These are phyloP conservation scores for Taiozyma sp. DNA, from an alignment of 1,139 yeast genomes.

Conservation along the genomic window DNA sequence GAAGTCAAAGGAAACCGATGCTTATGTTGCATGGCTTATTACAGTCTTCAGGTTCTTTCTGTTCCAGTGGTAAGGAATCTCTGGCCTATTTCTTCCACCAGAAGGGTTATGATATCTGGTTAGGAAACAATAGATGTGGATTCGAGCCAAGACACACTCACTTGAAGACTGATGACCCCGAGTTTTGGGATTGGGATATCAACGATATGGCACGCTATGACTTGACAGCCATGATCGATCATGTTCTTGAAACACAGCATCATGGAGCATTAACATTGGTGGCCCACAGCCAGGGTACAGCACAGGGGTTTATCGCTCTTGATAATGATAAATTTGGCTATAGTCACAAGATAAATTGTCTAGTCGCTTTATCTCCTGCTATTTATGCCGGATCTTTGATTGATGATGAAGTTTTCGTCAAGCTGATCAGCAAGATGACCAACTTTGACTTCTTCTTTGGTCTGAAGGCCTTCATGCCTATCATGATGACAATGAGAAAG, in stretches of 20 bases:
- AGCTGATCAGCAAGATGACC: slow-evolving; percentile 29
- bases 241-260: slow-evolving; percentile 40
- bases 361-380: slow-evolving; percentile 86
- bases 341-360: slow-evolving; percentile 51
- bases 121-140: slow-evolving; percentile 89
- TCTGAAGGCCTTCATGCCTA: slow-evolving; percentile 52
- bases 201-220: slow-evolving; percentile 75
- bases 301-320: slow-evolving; percentile 68
- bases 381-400: slow-evolving; percentile 78
- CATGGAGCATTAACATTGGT: slow-evolving; percentile 50
- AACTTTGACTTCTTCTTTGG: slow-evolving; percentile 53
- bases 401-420: slow-evolving; percentile 49
- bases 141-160: slow-evolving; percentile 60
- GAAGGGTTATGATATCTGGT: slow-evolving; percentile 85
- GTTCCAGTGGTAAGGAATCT: slow-evolving; percentile 74
- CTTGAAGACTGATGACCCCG: slow-evolving; percentile 41
- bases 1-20: slow-evolving; percentile 48
- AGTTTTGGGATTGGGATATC: slow-evolving; percentile 86
- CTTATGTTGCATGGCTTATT: slow-evolving; percentile 80
- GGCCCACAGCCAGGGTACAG: slow-evolving; percentile 93
- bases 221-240: slow-evolving; percentile 65
- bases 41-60: slow-evolving; percentile 81
- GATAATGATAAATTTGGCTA: slow-evolving; percentile 42
- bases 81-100: slow-evolving; percentile 59
- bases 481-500: slow-evolving; percentile 48